Percentiles rank a stretch among this genome's conserved stretches.
phyloP scores from a whole-genome alignment of 352 stramenopile genomes.

The Globisporangium paddicum region DNA sequence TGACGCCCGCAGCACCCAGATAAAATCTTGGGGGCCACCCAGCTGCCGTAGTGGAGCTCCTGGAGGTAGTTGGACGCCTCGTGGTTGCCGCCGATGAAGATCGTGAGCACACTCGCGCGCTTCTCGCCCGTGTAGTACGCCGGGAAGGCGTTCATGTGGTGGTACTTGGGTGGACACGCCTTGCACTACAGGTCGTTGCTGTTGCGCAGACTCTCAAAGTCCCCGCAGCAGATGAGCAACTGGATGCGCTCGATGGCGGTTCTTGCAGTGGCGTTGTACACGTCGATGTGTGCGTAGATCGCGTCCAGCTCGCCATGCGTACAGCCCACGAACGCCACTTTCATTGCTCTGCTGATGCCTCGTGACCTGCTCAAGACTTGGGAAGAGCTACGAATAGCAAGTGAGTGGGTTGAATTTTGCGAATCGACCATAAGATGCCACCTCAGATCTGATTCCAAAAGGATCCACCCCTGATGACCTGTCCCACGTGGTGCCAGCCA shows the following conservation, averaged over 20 bases:
- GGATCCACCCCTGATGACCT: no score
- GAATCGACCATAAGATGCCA: no score
- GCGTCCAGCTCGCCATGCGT: conserved; percentile 91
- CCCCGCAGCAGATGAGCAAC: conserved; percentile 92
- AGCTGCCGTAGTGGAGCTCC: conserved; percentile 93
- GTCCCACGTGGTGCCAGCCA: no score
- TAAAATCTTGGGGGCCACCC: conserved; percentile 96
- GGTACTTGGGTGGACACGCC: conserved; percentile 91
- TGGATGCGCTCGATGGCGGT: conserved; percentile 56
- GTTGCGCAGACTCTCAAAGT: conserved; percentile 94
- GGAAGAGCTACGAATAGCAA: no score
- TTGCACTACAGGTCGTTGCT: conserved; percentile 82
- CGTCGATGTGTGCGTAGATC: conserved; percentile 88
- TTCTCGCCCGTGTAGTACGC: conserved; percentile 90
- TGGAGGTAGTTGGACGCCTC: conserved; percentile 92
- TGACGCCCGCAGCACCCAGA: conserved; percentile 84
- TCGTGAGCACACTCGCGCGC: conserved; percentile 84
- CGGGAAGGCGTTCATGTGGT: conserved; percentile 75
- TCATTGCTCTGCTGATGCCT: conserved; percentile 6
- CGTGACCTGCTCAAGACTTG: not conserved
- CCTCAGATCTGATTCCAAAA: no score
- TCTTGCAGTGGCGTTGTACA: conserved; percentile 29
- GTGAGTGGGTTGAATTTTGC: no score
- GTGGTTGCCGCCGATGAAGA: conserved; percentile 97
- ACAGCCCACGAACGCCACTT: conserved; percentile 90